Percentiles rank a stretch among this genome's conserved stretches.
Conservation (phyloP, 2,329 filamentous ascomycete genomes). For the Aschersonia sp. region DNA sequence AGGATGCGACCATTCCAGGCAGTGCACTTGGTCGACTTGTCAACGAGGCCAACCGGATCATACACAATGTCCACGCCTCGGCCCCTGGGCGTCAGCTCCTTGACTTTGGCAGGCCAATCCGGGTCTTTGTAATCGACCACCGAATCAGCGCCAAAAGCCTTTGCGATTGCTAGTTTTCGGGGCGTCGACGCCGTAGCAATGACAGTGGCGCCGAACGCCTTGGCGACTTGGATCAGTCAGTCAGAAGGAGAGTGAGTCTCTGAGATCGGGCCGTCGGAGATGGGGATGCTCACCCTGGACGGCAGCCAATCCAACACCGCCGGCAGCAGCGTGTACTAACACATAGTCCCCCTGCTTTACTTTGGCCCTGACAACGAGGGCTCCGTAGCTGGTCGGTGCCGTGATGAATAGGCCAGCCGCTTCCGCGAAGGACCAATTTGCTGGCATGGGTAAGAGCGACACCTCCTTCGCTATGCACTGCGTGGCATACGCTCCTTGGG, state of each 20-base stretch:
- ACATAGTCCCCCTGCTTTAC: constrained; percentile 74
- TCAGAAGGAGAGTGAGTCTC: too few species aligned
- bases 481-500: constrained; percentile 76
- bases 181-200: constrained; percentile 76
- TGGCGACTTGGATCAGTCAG: constrained; percentile 44
- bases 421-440: constrained; percentile 71
- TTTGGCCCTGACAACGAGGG: constrained; percentile 61
- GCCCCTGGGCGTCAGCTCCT: constrained; percentile 59
- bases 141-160: constrained; percentile 72
- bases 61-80: constrained; percentile 82
- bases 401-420: constrained; percentile 87
- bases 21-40: constrained; percentile 77
- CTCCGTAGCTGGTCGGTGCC: constrained; percentile 78
- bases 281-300: constrained; percentile 46
- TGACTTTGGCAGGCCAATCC: constrained; percentile 54
- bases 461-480: constrained; percentile 54
- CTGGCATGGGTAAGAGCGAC: constrained; percentile 57
- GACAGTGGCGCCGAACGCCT: constrained; percentile 83
- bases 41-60: constrained; percentile 84
- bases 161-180: constrained; percentile 68
- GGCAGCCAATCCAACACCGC: constrained; percentile 80
- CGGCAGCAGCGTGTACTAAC: constrained; percentile 82
- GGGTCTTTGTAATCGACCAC: constrained; percentile 60
- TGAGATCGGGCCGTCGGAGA: too few species aligned
- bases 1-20: constrained; percentile 86